Conservation (phyloP, 345 rosid species). For the Syzygium oleosum region DNA sequence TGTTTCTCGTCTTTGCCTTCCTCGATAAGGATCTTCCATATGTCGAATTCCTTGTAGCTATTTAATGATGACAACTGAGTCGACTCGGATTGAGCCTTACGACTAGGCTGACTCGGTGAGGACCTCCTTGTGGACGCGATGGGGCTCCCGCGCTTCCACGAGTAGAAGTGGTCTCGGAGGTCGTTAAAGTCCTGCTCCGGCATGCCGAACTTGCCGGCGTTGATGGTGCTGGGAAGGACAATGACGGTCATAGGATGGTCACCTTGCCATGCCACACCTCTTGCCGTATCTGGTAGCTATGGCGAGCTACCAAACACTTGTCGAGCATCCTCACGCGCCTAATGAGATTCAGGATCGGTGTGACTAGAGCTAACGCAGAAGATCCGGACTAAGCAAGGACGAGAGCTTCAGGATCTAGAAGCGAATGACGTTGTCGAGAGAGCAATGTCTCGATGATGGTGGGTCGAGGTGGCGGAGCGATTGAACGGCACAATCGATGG, state of each 20-base stretch:
- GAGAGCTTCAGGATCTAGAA: too few relatives aligned
- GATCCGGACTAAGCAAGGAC: too few relatives aligned
- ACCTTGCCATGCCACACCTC: background rate
- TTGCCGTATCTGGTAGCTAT: background rate
- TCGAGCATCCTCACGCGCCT: background rate
- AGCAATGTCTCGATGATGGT: too few relatives aligned
- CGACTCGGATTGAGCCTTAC: background rate
- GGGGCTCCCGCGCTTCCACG: background rate
- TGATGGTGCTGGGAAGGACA: background rate
- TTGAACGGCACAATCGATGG: too few relatives aligned
- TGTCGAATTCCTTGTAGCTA: background rate
- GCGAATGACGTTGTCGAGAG: too few relatives aligned
- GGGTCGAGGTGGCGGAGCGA: too few relatives aligned
- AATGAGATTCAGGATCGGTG: too few relatives aligned
- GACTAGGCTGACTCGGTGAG: background rate
- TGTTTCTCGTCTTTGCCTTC: conserved; percentile 22
- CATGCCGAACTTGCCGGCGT: background rate
- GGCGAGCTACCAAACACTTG: background rate
- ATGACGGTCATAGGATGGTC: background rate
- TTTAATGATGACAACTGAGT: background rate
- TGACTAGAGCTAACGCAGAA: too few relatives aligned
- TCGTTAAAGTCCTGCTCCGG: background rate
- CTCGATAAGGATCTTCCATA: conserved; percentile 23
- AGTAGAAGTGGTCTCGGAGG: too few relatives aligned
- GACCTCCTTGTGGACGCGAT: background rate